phyloP scores from a whole-genome alignment of 768 basidiomycete genomes.

The Neoboletus subvelutipes region DNA sequence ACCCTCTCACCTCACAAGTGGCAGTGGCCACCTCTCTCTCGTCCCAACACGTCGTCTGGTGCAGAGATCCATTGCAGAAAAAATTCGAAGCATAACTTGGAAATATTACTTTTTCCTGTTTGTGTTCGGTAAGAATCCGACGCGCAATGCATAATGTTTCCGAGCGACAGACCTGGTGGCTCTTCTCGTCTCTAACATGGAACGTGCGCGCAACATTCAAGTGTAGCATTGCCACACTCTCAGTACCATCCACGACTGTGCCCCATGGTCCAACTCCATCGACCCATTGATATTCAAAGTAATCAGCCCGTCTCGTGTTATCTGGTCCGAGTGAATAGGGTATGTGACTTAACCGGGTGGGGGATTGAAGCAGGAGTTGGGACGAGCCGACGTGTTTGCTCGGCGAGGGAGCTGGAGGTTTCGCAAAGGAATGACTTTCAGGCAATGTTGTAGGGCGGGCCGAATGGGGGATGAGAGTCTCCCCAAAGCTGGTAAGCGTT shows the following conservation, averaged over 20 bases:
- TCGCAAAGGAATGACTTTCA: not conserved
- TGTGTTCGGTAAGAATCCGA: not conserved
- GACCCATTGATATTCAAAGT: not conserved
- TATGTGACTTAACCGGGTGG: not conserved
- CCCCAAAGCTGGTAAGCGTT: not conserved
- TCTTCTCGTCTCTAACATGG: not conserved
- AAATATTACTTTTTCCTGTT: not conserved
- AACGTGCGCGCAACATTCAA: not conserved
- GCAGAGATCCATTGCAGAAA: not conserved
- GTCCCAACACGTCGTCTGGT: not conserved
- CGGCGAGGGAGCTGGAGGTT: not conserved
- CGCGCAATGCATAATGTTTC: too few relatives aligned
- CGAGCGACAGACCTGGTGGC: not conserved
- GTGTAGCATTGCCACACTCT: not conserved
- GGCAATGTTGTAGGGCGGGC: not conserved
- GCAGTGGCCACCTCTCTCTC: not conserved
- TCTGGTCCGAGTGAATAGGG: not conserved
- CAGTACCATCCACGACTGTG: not conserved
- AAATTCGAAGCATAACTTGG: not conserved
- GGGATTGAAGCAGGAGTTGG: too few relatives aligned
- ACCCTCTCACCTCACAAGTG: not conserved
- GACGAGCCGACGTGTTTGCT: not conserved
- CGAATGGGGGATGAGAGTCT: not conserved
- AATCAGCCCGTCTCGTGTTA: not conserved
- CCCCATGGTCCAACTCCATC: not conserved